Evolutionary conservation across 2,329 filamentous ascomycete species (phyloP).

Genomic region (Pezicula radicicola): DNA sequence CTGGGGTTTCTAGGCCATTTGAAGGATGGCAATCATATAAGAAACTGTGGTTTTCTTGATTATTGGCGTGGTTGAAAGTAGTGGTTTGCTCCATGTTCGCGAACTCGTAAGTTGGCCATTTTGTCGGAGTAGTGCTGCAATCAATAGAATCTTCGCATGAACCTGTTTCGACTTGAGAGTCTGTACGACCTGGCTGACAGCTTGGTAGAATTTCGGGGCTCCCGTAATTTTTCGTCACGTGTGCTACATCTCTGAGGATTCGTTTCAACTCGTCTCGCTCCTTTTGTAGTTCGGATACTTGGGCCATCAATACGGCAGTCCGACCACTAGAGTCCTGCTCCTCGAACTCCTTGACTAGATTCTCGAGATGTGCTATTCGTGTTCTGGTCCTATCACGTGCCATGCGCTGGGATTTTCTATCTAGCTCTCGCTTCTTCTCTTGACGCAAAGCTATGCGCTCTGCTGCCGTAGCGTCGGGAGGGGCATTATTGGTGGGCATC

Average conservation of each 20-base stretch:
- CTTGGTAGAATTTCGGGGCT: too few relatives aligned
- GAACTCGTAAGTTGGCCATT: too few relatives aligned
- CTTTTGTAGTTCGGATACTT: background rate
- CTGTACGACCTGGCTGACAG: too few relatives aligned
- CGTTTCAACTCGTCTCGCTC: background rate
- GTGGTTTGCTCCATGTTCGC: background rate
- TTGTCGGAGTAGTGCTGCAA: too few relatives aligned
- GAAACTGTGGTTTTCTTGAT: too few relatives aligned
- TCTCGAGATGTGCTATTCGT: background rate
- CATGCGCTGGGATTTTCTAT: background rate
- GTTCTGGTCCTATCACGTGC: background rate
- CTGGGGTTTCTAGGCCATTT: background rate
- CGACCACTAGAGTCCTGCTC: background rate
- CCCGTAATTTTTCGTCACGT: background rate
- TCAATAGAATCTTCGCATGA: too few relatives aligned
- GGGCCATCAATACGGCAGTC: background rate
- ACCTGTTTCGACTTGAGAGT: too few relatives aligned
- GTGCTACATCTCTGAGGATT: background rate
- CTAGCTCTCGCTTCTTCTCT: background rate
- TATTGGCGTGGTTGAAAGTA: too few relatives aligned
- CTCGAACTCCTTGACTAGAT: background rate
- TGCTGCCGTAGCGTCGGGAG: too few relatives aligned
- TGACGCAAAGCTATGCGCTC: too few relatives aligned
- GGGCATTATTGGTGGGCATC: too few relatives aligned
- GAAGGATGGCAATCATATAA: background rate